Evolutionary conservation across 1,139 yeast species (phyloP).

Genomic region (Scheffersomyces illinoinensis): DNA sequence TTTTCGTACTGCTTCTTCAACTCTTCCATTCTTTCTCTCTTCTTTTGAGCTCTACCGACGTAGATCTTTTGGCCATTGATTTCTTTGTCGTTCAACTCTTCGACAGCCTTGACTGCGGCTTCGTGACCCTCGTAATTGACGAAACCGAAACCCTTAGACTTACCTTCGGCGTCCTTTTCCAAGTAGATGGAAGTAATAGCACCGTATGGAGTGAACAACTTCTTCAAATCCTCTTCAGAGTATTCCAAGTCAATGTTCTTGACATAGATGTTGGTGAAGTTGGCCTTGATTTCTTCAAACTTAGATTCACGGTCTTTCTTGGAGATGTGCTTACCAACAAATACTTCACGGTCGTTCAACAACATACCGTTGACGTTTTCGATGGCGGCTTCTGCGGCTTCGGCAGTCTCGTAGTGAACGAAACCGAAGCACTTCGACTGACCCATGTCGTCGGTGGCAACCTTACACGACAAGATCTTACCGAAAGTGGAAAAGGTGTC

Average conservation of each 20-base stretch:
- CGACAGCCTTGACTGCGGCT: slow-evolving; percentile 89
- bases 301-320: slow-evolving; percentile 95
- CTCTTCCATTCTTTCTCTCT: slow-evolving; percentile 96
- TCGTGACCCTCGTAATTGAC: slow-evolving; percentile 88
- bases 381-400: slow-evolving; percentile 93
- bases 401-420: slow-evolving; percentile 93
- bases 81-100: slow-evolving; percentile 86
- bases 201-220: slow-evolving; percentile 75
- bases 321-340: slow-evolving; percentile 91
- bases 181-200: slow-evolving; percentile 80
- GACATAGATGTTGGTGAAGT: slow-evolving; percentile 93
- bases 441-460: slow-evolving; percentile 93
- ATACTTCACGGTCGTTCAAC: slow-evolving; percentile 94
- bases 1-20: slow-evolving; percentile 94
- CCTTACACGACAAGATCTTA: slow-evolving; percentile 93
- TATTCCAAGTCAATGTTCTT: slow-evolving; percentile 82
- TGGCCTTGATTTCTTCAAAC: slow-evolving; percentile 87
- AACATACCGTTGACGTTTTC: slow-evolving; percentile 98
- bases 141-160: slow-evolving; percentile 94
- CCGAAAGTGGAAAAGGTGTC: slow-evolving; percentile 98
- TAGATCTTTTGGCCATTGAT: slow-evolving; percentile 81
- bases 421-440: slow-evolving; percentile 95
- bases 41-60: slow-evolving; percentile 99
- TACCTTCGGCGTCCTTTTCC: slow-evolving; percentile 83
- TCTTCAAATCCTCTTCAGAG: slow-evolving; percentile 71